phyloP scores from a whole-genome alignment of 257 asterid genomes.

The Linaria vulgaris region DNA sequence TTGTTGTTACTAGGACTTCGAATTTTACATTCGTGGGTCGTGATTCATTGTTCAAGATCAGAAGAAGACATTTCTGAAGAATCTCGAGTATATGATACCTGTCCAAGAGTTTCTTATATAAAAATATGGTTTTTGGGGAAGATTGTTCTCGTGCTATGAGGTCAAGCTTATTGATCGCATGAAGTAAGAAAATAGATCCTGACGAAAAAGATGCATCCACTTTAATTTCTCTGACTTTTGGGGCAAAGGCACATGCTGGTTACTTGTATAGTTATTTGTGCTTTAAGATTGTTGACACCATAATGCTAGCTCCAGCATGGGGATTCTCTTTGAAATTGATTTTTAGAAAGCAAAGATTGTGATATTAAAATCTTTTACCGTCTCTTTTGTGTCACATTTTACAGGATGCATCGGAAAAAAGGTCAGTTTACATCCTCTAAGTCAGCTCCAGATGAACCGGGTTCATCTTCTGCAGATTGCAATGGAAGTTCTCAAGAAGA shows the following conservation, averaged over 20 bases:
- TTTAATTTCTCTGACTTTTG: slow-evolving; percentile 3
- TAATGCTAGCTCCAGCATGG: neutral
- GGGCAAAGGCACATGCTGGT: slow-evolving; percentile 5
- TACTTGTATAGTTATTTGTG: slow-evolving; percentile 8
- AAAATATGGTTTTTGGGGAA: neutral
- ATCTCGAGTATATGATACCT: neutral
- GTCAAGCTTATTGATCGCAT: neutral
- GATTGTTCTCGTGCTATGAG: neutral
- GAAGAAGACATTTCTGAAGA: neutral
- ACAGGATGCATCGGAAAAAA: slow-evolving; percentile 99
- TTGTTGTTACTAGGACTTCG: neutral
- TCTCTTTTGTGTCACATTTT: slow-evolving; percentile 25
- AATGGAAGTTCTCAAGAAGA: slow-evolving; percentile 73
- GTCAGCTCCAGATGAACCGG: slow-evolving; percentile 70
- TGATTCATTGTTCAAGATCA: neutral
- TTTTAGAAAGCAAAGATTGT: neutral
- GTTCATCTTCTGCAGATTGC: slow-evolving; percentile 80
- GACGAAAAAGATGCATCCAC: neutral
- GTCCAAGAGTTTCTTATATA: neutral
- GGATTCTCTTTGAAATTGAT: neutral
- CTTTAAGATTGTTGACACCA: neutral
- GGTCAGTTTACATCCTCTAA: slow-evolving; percentile 96
- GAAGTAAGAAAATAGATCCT: neutral
- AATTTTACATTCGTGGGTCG: neutral
- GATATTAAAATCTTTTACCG: neutral